These are phyloP conservation scores for Fusarium sp. DNA, from an alignment of 2,329 filamentous ascomycete species.

Conservation along the genomic window DNA sequence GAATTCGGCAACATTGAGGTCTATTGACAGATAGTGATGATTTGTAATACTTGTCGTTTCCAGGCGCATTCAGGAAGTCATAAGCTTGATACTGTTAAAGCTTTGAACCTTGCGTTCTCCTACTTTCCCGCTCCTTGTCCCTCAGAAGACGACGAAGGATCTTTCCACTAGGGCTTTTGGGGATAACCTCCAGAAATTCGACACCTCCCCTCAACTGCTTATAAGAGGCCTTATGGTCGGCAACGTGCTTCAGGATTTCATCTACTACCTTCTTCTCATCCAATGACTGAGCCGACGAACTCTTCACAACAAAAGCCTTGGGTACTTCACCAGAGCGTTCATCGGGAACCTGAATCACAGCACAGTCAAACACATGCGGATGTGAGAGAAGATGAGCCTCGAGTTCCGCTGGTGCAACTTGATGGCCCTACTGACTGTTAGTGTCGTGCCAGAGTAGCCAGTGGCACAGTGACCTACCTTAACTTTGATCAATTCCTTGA, in stretches of 20 bases:
- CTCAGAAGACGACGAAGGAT: conserved; percentile 47
- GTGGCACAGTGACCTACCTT: conserved; percentile 49
- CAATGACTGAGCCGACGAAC: conserved; percentile 56
- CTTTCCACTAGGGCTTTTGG: conserved; percentile 73
- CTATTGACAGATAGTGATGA: too few relatives aligned
- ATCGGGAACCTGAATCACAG: conserved; percentile 78
- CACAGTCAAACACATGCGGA: conserved; percentile 77
- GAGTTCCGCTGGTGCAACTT: conserved; percentile 84
- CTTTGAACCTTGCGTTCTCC: neutral
- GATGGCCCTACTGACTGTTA: conserved; percentile 67
- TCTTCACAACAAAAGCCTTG: conserved; percentile 71
- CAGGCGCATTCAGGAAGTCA: neutral
- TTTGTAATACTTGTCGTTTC: too few relatives aligned
- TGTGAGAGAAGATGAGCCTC: conserved; percentile 81
- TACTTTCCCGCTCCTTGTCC: conserved; percentile 18
- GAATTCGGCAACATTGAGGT: too few relatives aligned
- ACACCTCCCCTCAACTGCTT: conserved; percentile 66
- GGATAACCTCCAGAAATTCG: conserved; percentile 67
- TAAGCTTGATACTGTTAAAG: neutral
- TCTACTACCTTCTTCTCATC: conserved; percentile 63
- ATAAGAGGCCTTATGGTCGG: conserved; percentile 71
- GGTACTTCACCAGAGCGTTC: conserved; percentile 72
- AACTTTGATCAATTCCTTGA: conserved; percentile 80
- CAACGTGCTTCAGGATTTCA: conserved; percentile 71
- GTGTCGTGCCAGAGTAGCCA: too few relatives aligned